phyloP scores from a whole-genome alignment of 345 rosid genomes.

The Salix udensis region DNA sequence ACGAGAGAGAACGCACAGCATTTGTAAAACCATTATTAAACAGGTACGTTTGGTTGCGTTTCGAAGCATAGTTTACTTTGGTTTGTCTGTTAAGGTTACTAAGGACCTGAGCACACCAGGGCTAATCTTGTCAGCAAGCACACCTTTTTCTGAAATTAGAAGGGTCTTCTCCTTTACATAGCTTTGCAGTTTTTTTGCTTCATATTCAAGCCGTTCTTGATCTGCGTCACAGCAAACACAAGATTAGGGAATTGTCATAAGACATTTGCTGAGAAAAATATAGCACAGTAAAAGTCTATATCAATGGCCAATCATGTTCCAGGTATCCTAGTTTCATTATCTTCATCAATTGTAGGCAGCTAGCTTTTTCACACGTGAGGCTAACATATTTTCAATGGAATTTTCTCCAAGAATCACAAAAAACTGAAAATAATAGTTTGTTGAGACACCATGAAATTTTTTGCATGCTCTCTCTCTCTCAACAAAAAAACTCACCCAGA shows the following conservation, averaged over 20 bases:
- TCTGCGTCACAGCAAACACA: conserved; percentile 30
- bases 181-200: conserved; percentile 68
- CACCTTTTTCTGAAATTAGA: conserved; percentile 60
- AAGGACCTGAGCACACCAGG: conserved; percentile 63
- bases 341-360: background rate
- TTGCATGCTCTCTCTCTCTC: background rate
- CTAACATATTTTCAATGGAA: background rate
- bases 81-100: conserved; percentile 56
- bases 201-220: conserved; percentile 53
- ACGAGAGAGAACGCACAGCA: background rate
- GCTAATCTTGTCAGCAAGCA: conserved; percentile 62
- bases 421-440: background rate
- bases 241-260: background rate
- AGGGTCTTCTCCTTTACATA: conserved; percentile 66
- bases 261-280: background rate
- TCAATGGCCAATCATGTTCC: background rate
- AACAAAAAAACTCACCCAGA: background rate
- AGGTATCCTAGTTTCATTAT: background rate
- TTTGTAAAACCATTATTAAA: background rate
- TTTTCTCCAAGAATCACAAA: too few relatives aligned
- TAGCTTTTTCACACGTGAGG: background rate
- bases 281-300: background rate
- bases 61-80: conserved; percentile 36
- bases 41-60: background rate
- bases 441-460: background rate